Evolutionary conservation across 164 flowering plant species (phyloP).

Genomic region (Magnolia kwangsiensis): DNA sequence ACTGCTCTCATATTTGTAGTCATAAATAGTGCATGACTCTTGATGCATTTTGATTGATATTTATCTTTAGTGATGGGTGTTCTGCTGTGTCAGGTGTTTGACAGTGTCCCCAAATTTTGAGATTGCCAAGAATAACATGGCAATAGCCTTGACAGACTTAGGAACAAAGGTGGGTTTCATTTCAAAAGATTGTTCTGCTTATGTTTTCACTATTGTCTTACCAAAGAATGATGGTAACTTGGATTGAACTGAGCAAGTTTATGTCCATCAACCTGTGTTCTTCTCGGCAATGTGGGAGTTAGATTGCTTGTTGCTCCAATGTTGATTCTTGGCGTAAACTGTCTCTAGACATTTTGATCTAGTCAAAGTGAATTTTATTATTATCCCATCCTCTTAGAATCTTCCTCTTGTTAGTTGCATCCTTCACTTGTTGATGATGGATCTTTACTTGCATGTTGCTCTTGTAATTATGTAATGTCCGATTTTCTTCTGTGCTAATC

Average conservation of each 20-base stretch:
- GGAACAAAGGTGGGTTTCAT: conserved; percentile 77
- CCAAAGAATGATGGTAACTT: neutral
- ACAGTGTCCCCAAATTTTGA: conserved; percentile 97
- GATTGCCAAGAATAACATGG: conserved; percentile 99
- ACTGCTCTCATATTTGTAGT: neutral
- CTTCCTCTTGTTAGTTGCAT: neutral
- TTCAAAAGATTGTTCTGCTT: neutral
- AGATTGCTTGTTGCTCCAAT: no score
- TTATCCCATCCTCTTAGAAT: neutral
- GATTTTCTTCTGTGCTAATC: neutral
- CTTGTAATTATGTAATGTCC: neutral
- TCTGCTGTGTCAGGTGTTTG: conserved; percentile 64
- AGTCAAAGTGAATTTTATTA: neutral
- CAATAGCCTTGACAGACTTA: conserved; percentile 95
- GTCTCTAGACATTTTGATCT: neutral
- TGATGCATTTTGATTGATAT: neutral
- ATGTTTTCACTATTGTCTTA: neutral
- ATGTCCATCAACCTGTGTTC: neutral
- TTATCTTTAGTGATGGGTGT: neutral
- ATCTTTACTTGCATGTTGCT: neutral
- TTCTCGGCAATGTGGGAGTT: neutral
- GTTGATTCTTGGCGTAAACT: neutral
- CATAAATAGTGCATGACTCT: neutral
- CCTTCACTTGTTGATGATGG: neutral
- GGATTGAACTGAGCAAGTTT: neutral